A percentile compares a stretch with the other conserved stretches of the same genome.
These are phyloP conservation scores for Fusarium protoensiforme DNA, from an alignment of 2,329 filamentous ascomycete genomes.

Conservation along the genomic window DNA sequence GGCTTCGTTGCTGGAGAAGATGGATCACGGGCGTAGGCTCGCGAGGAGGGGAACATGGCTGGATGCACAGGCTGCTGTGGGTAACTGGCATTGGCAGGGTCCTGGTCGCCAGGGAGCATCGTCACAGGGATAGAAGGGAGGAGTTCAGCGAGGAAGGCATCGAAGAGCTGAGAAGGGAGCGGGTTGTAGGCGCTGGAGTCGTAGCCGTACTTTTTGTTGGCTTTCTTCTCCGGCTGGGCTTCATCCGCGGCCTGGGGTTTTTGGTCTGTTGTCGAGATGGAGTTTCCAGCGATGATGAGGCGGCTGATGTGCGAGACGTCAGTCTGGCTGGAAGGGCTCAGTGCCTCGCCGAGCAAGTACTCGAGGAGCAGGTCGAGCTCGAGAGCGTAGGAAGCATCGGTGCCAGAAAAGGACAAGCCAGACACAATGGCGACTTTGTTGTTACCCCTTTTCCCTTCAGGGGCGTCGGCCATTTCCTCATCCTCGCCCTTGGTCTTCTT, in stretches of 20 bases:
- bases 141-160: slow-evolving; percentile 82
- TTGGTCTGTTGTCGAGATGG: slow-evolving; percentile 74
- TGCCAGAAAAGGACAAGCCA: slow-evolving; percentile 84
- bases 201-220: slow-evolving; percentile 89
- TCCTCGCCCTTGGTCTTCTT: slow-evolving; percentile 54
- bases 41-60: slow-evolving; percentile 85
- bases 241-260: slow-evolving; percentile 47
- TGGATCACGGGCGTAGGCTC: slow-evolving; percentile 71
- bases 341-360: slow-evolving; percentile 85
- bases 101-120: slow-evolving; percentile 82
- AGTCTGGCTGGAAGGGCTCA: slow-evolving; percentile 69
- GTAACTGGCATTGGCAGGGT: slow-evolving; percentile 89
- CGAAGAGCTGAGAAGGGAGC: slow-evolving; percentile 83
- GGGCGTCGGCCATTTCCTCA: slow-evolving; percentile 67
- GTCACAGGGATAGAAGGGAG: slow-evolving; percentile 91
- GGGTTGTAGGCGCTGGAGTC: slow-evolving; percentile 90
- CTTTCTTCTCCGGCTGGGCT: slow-evolving; percentile 58
- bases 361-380: slow-evolving; percentile 83
- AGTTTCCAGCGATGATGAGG: slow-evolving; percentile 92
- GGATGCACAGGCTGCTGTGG: slow-evolving; percentile 94
- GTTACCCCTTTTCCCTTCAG: slow-evolving; percentile 50
- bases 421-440: slow-evolving; percentile 88
- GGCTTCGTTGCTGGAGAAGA: slow-evolving; percentile 54
- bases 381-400: slow-evolving; percentile 76
- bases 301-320: slow-evolving; percentile 77